Base-by-base conservation (phyloP, 495 filamentous ascomycete genomes). In the Aspergillus bertholletiae region DNA sequence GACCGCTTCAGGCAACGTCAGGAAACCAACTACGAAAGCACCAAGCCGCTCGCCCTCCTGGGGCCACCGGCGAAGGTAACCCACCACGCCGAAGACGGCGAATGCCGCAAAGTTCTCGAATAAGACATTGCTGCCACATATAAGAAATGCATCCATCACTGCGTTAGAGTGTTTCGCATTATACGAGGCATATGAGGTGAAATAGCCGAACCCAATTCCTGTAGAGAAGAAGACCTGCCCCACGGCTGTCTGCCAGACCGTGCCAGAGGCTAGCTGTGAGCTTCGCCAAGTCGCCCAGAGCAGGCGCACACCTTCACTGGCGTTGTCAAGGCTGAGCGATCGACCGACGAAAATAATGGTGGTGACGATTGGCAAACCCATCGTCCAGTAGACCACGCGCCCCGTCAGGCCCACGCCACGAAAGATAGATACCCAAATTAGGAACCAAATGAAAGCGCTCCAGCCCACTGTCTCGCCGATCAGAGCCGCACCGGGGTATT, bases 51-150 rank as follows among this genome's bases (percentile, higher is more conserved):
- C 61, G n/a, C 57, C 65, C 24, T 71, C 59, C 15, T 66, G 27
- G 2, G 71, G 69, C 57, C 62, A 65, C 11, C 61, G 56, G 22
- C 60, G 37, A 8, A 75, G 65, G 52, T 64, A 72, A 1, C 72
- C 72, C 12, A 75, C 62, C 15, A 75, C 66, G 20, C 72, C 72
- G 46, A 74, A 75, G 17, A 75, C 68, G 9, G 71, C 69, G 41
- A 75, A 75, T 2, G 72, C 72, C 1, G 71, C 71, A 47, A 75
- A 60, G 46, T 67, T 72, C 52, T 75, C 71, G 32, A 75, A 72
- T 5, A 71, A 55, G 13, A 67, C 57, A 35, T 75, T 75, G 56
- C 69, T 72, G 11, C 63, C 55, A 32, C 61, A 65, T 46, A 75
- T 71, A 12, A 74, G 60, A 17, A 73, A 32, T 0, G 72, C 69